These are phyloP conservation scores for Irpex rosettiformis DNA, from an alignment of 1,284 basidiomycete genomes.

Conservation along the genomic window DNA sequence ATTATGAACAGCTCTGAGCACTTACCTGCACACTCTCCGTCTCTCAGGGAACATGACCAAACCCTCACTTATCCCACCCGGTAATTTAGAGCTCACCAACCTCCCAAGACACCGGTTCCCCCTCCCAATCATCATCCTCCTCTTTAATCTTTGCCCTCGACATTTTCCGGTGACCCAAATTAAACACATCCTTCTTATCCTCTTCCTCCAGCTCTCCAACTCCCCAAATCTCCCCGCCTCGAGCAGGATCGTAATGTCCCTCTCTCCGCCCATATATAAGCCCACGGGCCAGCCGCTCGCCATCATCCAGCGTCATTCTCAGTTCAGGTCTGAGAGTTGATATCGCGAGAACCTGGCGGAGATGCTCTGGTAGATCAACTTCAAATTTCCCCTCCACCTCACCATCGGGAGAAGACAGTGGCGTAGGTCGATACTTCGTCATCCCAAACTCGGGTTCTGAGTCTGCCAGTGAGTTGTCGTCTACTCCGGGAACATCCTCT, in stretches of 20 bases:
- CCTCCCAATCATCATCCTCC: constrained; percentile 73
- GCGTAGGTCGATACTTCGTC: constrained; percentile 14
- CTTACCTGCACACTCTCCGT: not conserved
- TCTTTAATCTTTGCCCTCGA: not conserved
- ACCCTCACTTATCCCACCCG: not conserved
- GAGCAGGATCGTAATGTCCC: constrained; percentile 53
- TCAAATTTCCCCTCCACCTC: constrained; percentile 37
- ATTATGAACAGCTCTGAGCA: not conserved
- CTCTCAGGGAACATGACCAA: not conserved
- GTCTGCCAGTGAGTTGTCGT: constrained; percentile 9
- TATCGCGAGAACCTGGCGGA: constrained; percentile 59
- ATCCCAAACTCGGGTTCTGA: constrained; percentile 28
- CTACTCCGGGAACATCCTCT: not conserved
- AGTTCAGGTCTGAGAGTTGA: constrained; percentile 36
- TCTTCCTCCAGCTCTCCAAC: constrained; percentile 54
- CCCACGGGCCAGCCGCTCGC: constrained; percentile 53
- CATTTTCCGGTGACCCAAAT: constrained; percentile 7
- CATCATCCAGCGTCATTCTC: constrained; percentile 36
- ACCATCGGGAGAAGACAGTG: constrained; percentile 4
- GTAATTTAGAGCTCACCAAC: constrained; percentile 50
- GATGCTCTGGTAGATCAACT: constrained; percentile 61
- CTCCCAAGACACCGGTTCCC: constrained; percentile 77
- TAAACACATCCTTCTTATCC: constrained; percentile 31
- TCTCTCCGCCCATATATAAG: constrained; percentile 57
- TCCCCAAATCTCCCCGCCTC: constrained; percentile 73